Evolutionary conservation across 2,329 filamentous ascomycete species (phyloP).

Genomic region (Ophiognomonia clavigignenti-juglandacearum): DNA sequence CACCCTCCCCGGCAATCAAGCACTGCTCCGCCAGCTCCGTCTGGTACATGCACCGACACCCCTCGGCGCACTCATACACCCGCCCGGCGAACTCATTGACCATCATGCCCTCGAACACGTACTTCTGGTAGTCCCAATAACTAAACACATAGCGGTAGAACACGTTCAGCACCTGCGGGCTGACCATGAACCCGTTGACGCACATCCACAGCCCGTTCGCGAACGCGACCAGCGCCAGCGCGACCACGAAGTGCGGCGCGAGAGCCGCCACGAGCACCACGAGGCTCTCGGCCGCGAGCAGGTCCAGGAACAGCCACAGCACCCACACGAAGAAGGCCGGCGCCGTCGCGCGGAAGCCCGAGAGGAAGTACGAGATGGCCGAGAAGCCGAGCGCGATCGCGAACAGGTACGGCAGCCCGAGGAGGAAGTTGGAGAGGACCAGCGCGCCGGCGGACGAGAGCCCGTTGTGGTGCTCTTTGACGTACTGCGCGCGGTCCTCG

Average conservation of each 20-base stretch:
- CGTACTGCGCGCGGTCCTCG: conserved; percentile 68
- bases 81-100: conserved; percentile 73
- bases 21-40: conserved; percentile 60
- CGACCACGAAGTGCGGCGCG: conserved; percentile 74
- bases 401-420: conserved; percentile 78
- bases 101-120: conserved; percentile 92
- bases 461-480: conserved; percentile 77
- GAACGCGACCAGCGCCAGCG: conserved; percentile 75
- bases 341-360: conserved; percentile 64
- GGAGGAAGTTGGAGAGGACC: conserved; percentile 73
- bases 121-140: conserved; percentile 83
- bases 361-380: conserved; percentile 72
- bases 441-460: conserved; percentile 72
- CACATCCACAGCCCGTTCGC: conserved; percentile 89
- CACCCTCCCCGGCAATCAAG: conserved; percentile 64
- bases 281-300: conserved; percentile 75
- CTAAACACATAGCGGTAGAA: conserved; percentile 88
- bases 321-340: conserved; percentile 71
- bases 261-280: conserved; percentile 71
- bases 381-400: conserved; percentile 73
- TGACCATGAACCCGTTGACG: conserved; percentile 77
- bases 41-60: conserved; percentile 67
- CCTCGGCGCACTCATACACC: conserved; percentile 53
- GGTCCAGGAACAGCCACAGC: conserved; percentile 80
- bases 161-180: conserved; percentile 65